Conservation (phyloP, 108 stramenopile genomes). For the Craspedostauros australis region DNA sequence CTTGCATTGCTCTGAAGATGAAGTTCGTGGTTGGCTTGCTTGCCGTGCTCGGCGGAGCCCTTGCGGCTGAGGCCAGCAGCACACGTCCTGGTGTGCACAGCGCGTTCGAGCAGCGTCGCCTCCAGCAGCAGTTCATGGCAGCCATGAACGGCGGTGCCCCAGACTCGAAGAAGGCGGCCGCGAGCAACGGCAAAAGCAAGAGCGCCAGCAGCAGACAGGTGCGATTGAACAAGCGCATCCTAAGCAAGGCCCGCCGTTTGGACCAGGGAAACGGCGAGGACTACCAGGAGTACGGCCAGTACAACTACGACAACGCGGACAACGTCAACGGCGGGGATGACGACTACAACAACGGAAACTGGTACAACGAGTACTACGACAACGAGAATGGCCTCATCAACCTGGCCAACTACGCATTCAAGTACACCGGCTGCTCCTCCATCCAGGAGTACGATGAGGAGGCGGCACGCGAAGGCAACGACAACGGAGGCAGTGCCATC, state of each 20-base stretch:
- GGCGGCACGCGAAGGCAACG: conserved; percentile 23
- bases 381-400: conserved; percentile 40
- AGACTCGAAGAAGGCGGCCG: conserved; percentile 9
- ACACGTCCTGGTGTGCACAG: too few relatives aligned
- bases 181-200: conserved; percentile 16
- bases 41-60: conserved; percentile 1
- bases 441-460: conserved; percentile 56
- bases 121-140: conserved; percentile 13
- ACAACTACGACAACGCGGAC: conserved; percentile 2
- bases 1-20: too few relatives aligned
- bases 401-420: conserved; percentile 63
- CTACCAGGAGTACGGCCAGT: conserved; percentile 3
- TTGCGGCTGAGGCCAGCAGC: background rate
- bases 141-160: conserved; percentile 22
- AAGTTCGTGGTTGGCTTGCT: conserved; percentile 9
- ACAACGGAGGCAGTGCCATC: conserved; percentile 25
- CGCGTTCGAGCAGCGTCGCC: conserved; percentile 3
- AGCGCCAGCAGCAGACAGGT: conserved; percentile 13
- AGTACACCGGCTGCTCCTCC: conserved; percentile 77
- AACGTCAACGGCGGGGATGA: background rate
- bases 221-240: conserved; percentile 5
- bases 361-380: conserved; percentile 1
- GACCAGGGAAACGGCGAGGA: background rate
- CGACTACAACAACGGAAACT: background rate
- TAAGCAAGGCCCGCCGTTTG: background rate